Evolutionary conservation across 805 yeast species (phyloP), one percentile per base, ranked within the genome.

Genomic region (Suhomyces prunicola): DNA sequence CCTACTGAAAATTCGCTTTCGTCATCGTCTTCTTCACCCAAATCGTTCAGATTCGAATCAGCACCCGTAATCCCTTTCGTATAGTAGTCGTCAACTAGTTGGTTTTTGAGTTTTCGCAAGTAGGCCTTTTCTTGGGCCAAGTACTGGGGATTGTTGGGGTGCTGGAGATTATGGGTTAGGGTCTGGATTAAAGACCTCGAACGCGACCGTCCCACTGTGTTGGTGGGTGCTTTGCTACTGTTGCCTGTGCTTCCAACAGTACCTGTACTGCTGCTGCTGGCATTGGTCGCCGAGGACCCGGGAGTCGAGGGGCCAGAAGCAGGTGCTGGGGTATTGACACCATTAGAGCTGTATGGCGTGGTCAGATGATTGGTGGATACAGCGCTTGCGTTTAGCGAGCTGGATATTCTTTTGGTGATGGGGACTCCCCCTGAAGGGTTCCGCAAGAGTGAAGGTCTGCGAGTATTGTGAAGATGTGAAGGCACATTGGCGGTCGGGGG

Each of bases 101-200:
- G 85, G 57, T 84, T 84, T 54, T 80, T 78, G 62, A 88, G 80
- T 62, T 82, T 82, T 52, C 79, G 81, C 53, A 88, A 67, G 60
- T 88, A 88, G 0, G 84, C 80, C 60, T 78, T 78, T 63, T 88
- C 94, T 61, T 87, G 92, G 3, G 84, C 81, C 53, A 77, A 61
- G 62, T 82, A 82, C 59, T 73, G 78, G 36, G 71, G 71, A 35
- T 60, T 57, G 61, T 63, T 44, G 50, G 53, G 60, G 40, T 49
- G 53, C 44, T 47, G 54, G 31, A 58, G 52, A 45, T 58, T 60
- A 29, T 55, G 57, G 22, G 55, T 44, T 23, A 60, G 53, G 1
- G 65, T 54, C 54, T 60, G 64, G 31, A 60, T 53, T 10, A 61
- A 26, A 5, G 64, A 62, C 15, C 62, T 55, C 0, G 69, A 58